phyloP scores from a whole-genome alignment of 805 yeast species.

The Saturnispora dispora region DNA sequence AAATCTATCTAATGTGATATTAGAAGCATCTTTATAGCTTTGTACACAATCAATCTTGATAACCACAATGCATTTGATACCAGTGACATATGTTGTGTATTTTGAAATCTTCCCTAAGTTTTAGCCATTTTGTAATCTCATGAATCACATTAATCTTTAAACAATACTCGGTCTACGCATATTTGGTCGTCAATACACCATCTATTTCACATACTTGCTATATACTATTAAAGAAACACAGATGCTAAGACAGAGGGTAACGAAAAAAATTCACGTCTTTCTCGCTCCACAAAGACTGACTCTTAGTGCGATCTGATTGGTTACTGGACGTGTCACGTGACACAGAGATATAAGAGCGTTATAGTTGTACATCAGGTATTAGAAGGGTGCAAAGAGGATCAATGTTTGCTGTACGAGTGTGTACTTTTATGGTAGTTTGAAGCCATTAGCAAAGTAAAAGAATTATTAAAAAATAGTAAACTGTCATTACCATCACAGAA shows the following conservation, averaged over 20 bases:
- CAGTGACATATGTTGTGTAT: no score
- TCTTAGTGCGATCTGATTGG: slow-evolving; percentile 4
- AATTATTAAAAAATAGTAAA: no score
- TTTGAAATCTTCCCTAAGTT: no score
- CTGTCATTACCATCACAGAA: background rate
- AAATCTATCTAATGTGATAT: no score
- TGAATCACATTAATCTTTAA: background rate
- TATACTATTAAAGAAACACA: background rate
- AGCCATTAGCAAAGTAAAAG: background rate
- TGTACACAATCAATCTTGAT: no score
- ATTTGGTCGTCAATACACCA: background rate
- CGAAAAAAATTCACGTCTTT: background rate
- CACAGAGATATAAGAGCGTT: background rate
- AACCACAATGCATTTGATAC: no score
- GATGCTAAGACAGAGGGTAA: no score
- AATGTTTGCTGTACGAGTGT: background rate
- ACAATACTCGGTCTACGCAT: background rate
- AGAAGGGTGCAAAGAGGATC: background rate
- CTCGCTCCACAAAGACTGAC: slow-evolving; percentile 4
- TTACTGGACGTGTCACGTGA: background rate
- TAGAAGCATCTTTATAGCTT: no score
- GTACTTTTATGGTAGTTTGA: no score
- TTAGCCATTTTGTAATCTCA: background rate
- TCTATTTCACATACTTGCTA: background rate
- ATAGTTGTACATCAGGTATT: background rate